Base-by-base conservation (phyloP, 2,329 filamentous ascomycete genomes). In the Parastagonospora nodorum region DNA sequence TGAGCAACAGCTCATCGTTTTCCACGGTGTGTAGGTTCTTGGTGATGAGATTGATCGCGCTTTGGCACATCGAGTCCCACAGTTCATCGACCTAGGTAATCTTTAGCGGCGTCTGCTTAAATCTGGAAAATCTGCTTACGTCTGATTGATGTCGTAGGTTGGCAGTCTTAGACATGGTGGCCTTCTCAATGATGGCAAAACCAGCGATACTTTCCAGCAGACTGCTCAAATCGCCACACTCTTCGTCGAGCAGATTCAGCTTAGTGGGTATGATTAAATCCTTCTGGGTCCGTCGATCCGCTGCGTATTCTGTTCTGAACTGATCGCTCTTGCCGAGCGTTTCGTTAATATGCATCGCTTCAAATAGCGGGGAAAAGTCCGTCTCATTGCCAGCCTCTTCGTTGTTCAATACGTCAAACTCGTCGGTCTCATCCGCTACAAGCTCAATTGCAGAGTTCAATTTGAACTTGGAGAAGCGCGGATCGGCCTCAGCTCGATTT, bases 11-110 rank as follows among this genome's bases (percentile, higher is more conserved):
- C 69, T 97, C 92, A 10, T 94, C 92, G 69, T 95, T 94, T 51
- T 86, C 86, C n/a, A 99, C 85, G 35, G 87, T 85, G 42, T 84
- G 82, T 4, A 99, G 78, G 0, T 90, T 88, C 61, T 88, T 90
- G 1, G 88, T 87, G 55, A 96, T 95, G 41, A 97, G 79, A 8
- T 82, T 83, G 60, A 97, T 91, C 0, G 90, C 88, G 38, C 88
- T 87, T 66, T 92, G 90, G 68, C 93, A 97, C 90, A 97, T 94
- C 0, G 92, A 97, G 66, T 97, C 93, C 94, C 94, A 99, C 2
- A 99, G 79, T 74, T 97, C 94, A 68, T 99, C 94, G n/a, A 97
- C 86, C 89, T 92, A 28, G 39, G 28, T 32, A 10, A 24, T 28
- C 6, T 30, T 60, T 39, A 58, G 54, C 24, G 29, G 37, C 14